phyloP scores from a whole-genome alignment of 257 asterid species.

The Datura wrightii region DNA sequence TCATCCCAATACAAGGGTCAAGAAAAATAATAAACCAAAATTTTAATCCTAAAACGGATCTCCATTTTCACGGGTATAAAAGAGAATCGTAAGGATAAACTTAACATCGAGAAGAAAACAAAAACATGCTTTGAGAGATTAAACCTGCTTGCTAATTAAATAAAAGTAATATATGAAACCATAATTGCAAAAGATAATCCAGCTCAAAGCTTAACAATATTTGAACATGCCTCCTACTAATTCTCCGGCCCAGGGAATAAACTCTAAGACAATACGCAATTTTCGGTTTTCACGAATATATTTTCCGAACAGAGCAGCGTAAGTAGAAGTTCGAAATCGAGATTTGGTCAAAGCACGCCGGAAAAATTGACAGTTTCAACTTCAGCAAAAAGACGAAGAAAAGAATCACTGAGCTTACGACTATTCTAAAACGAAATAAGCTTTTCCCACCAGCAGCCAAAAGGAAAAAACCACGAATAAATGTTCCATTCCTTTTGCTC shows the following conservation, averaged over 20 bases:
- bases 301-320: background rate
- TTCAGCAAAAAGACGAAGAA: background rate
- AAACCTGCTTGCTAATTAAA: background rate
- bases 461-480: background rate
- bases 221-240: background rate
- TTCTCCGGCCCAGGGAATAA: background rate
- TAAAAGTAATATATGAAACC: background rate
- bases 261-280: background rate
- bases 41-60: background rate
- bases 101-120: background rate
- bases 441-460: background rate
- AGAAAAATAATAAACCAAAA: background rate
- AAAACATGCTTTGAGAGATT: background rate
- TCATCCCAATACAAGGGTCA: background rate
- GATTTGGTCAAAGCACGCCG: constrained; percentile 20
- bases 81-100: background rate
- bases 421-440: background rate
- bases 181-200: background rate
- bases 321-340: background rate
- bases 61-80: background rate
- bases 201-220: background rate
- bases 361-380: constrained; percentile 14
- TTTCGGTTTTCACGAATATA: background rate
- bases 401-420: background rate
- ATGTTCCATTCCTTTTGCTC: constrained; percentile 22